Percentiles rank a stretch among this genome's conserved stretches.
Evolutionary conservation across 148 eudicot species (phyloP).

Genomic region (Vaccinium vitisidaea): DNA sequence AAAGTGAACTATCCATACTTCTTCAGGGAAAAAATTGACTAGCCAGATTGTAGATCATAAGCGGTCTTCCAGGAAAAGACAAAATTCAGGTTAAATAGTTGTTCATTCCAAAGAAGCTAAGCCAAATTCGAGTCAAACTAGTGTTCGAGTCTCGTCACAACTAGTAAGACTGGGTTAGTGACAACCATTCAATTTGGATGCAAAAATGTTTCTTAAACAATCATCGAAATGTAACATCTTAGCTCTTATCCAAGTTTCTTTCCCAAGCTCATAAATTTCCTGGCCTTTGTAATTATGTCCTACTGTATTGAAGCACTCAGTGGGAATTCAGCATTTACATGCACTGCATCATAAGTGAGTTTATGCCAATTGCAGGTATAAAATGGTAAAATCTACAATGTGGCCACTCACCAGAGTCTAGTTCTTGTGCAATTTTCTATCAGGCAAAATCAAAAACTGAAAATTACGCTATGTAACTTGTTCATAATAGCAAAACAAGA

Average conservation of each 20-base stretch:
- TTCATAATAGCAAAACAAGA: too few relatives aligned
- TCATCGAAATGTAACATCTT: not conserved
- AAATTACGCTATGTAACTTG: too few relatives aligned
- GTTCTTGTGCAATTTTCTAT: not conserved
- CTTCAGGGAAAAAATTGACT: not conserved
- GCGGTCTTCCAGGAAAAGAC: not conserved
- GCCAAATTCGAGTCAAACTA: not conserved
- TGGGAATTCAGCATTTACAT: not conserved
- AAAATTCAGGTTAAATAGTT: not conserved
- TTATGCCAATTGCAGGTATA: not conserved
- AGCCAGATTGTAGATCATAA: not conserved
- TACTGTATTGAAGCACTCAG: too few relatives aligned
- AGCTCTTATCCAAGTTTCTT: not conserved
- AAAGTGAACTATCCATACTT: not conserved
- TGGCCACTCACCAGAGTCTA: not conserved
- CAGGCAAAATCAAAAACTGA: not conserved
- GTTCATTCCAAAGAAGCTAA: not conserved
- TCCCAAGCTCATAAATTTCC: not conserved
- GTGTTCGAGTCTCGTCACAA: not conserved
- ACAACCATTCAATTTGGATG: not conserved
- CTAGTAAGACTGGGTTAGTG: not conserved
- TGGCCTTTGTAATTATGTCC: not conserved
- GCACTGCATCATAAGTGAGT: not conserved
- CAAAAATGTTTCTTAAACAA: not conserved
- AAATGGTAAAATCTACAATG: not conserved